Conservation (phyloP, 768 basidiomycete species). For the Udeniomyces megalosporus region DNA sequence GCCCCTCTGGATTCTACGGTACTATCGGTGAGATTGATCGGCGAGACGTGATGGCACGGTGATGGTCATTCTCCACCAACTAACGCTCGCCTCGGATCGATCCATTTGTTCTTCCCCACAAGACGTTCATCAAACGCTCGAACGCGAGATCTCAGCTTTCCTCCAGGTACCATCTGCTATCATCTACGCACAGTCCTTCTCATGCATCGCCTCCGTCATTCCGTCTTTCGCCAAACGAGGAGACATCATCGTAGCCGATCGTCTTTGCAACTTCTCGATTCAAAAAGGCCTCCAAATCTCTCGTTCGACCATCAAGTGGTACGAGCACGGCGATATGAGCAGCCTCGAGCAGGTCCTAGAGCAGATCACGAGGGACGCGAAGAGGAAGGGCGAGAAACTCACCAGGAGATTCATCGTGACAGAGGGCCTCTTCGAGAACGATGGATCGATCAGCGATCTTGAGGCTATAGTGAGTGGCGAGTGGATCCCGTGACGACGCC, state of each 20-base stretch:
- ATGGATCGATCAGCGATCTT: conserved; percentile 79
- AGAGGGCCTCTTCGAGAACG: conserved; percentile 90
- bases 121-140: conserved; percentile 86
- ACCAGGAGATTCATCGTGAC: conserved; percentile 90
- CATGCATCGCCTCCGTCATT: conserved; percentile 81
- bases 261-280: conserved; percentile 86
- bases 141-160: conserved; percentile 78
- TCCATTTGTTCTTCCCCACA: neutral
- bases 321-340: conserved; percentile 84
- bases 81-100: neutral
- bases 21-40: conserved; percentile 57
- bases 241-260: conserved; percentile 94
- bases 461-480: conserved; percentile 60
- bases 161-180: conserved; percentile 76
- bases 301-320: conserved; percentile 83
- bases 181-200: conserved; percentile 84
- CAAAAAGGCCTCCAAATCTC: conserved; percentile 92
- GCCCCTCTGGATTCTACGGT: conserved; percentile 93
- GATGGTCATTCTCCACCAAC: too few relatives aligned
- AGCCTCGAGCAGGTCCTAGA: conserved; percentile 78
- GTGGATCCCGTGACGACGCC: neutral
- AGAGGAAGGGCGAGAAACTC: conserved; percentile 61
- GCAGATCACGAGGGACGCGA: conserved; percentile 68
- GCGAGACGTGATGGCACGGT: too few relatives aligned
- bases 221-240: conserved; percentile 96